Percentiles rank a stretch among this genome's conserved stretches.
These are phyloP conservation scores for Przewalskia tangutica DNA, from an alignment of 257 asterid species.

Conservation along the genomic window DNA sequence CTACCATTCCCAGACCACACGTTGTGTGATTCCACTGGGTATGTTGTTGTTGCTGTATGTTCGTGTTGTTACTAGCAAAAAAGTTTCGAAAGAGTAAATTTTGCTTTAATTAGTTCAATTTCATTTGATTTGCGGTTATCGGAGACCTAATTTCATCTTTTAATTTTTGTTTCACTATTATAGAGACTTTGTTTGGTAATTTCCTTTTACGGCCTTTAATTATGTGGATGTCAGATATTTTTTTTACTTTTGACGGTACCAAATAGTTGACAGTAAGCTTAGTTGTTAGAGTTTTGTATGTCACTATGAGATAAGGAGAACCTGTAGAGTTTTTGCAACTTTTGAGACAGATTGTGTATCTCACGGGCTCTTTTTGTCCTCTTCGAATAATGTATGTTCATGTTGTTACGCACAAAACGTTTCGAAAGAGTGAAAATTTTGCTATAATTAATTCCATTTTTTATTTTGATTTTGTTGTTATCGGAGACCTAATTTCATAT, in stretches of 20 bases:
- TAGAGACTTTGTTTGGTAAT: neutral
- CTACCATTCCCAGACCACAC: too few species aligned
- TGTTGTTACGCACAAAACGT: too few species aligned
- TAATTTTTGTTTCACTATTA: neutral
- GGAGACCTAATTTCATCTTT: neutral
- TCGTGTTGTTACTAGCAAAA: neutral
- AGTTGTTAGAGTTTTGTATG: neutral
- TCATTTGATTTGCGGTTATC: neutral
- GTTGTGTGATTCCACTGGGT: too few species aligned
- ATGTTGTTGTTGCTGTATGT: too few species aligned
- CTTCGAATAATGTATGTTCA: too few species aligned
- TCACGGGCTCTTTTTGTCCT: too few species aligned
- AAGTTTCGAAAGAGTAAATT: neutral
- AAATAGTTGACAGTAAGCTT: neutral
- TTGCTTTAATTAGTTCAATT: neutral
- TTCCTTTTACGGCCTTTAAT: neutral
- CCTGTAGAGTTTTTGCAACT: neutral
- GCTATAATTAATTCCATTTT: too few species aligned
- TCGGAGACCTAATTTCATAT: neutral
- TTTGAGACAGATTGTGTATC: too few species aligned
- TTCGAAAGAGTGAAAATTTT: too few species aligned
- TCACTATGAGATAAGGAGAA: neutral
- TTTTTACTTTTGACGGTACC: neutral
- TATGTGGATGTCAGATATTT: neutral
- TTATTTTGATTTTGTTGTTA: neutral